Percentiles rank a stretch among this genome's conserved stretches.
These are phyloP conservation scores for Globisporangium nagaii DNA, from an alignment of 352 stramenopile species.

Conservation along the genomic window DNA sequence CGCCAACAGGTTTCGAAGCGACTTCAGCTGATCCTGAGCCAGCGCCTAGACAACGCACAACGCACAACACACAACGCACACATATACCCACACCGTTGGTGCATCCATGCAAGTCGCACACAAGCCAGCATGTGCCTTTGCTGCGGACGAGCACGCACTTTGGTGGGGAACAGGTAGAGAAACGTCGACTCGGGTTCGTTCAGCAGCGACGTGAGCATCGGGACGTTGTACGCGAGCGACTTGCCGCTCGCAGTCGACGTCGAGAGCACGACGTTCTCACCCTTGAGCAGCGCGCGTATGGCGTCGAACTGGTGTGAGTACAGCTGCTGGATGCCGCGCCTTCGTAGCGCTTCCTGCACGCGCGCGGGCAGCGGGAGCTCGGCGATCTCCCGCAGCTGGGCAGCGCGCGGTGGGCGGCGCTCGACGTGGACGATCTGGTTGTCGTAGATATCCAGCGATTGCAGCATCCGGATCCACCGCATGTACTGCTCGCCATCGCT, in stretches of 20 bases:
- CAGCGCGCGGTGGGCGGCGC: slow-evolving; percentile 30
- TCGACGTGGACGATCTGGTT: slow-evolving; percentile 84
- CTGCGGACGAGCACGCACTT: slow-evolving; percentile 35
- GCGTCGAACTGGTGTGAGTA: slow-evolving; percentile 90
- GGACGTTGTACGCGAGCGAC: slow-evolving; percentile 95
- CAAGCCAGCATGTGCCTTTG: too few species aligned
- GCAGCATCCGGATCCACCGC: slow-evolving; percentile 43
- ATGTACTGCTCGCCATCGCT: slow-evolving; percentile 12
- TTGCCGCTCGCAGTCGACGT: slow-evolving; percentile 97
- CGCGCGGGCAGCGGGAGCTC: slow-evolving; percentile 29
- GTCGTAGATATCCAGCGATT: slow-evolving; percentile 47
- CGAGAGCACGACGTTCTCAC: slow-evolving; percentile 92
- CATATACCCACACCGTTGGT: neutral
- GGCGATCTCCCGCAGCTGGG: slow-evolving; percentile 30
- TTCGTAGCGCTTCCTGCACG: slow-evolving; percentile 35
- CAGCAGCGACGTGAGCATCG: slow-evolving; percentile 82
- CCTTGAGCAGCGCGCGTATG: slow-evolving; percentile 85
- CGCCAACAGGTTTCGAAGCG: slow-evolving; percentile 70
- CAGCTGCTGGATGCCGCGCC: slow-evolving; percentile 59
- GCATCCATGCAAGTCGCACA: neutral
- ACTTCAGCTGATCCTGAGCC: slow-evolving; percentile 96
- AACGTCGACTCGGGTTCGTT: slow-evolving; percentile 52
- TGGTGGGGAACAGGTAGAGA: slow-evolving; percentile 98
- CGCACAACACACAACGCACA: neutral
- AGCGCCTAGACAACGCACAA: slow-evolving; percentile 55